A percentile compares a stretch with the other conserved stretches of the same genome.
Evolutionary conservation across 2,329 filamentous ascomycete species (phyloP).

Genomic region (Madurella fahalii): DNA sequence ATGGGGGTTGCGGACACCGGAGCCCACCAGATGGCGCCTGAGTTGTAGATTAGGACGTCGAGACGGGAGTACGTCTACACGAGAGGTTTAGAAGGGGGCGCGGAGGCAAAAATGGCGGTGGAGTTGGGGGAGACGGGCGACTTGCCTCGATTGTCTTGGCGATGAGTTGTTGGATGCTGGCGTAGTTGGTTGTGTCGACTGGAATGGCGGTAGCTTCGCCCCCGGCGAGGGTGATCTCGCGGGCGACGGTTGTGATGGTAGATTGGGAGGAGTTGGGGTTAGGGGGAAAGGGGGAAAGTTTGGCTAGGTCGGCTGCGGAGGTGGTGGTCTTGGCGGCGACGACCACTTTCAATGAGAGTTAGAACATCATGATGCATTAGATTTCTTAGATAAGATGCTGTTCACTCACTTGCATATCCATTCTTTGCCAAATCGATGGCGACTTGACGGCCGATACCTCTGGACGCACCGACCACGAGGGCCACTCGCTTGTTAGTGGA

Average conservation of each 20-base stretch:
- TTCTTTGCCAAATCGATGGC: conserved; percentile 70
- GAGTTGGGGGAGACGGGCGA: background rate
- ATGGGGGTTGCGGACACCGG: conserved; percentile 67
- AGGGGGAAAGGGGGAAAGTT: conserved; percentile 60
- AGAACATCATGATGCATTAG: background rate
- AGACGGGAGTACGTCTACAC: conserved; percentile 54
- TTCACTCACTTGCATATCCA: conserved; percentile 60
- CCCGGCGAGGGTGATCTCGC: conserved; percentile 65
- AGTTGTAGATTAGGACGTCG: conserved; percentile 77
- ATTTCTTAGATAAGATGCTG: background rate
- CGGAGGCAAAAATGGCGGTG: background rate
- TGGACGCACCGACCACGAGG: conserved; percentile 69
- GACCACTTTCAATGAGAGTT: conserved; percentile 52
- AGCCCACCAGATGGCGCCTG: conserved; percentile 82
- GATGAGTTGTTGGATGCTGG: conserved; percentile 58
- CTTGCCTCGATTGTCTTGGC: conserved; percentile 44
- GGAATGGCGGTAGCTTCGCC: conserved; percentile 61
- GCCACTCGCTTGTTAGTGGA: conserved; percentile 50
- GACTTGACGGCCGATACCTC: conserved; percentile 77
- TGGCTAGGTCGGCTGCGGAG: conserved; percentile 44
- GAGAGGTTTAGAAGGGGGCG: background rate
- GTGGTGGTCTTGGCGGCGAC: conserved; percentile 73
- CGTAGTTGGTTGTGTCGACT: conserved; percentile 65
- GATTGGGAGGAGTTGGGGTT: conserved; percentile 70
- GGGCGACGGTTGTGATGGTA: conserved; percentile 75